Evolutionary conservation across 2,329 filamentous ascomycete genomes (phyloP), one percentile per base, ranked within the genome.

Genomic region (Claviceps digitariae): DNA sequence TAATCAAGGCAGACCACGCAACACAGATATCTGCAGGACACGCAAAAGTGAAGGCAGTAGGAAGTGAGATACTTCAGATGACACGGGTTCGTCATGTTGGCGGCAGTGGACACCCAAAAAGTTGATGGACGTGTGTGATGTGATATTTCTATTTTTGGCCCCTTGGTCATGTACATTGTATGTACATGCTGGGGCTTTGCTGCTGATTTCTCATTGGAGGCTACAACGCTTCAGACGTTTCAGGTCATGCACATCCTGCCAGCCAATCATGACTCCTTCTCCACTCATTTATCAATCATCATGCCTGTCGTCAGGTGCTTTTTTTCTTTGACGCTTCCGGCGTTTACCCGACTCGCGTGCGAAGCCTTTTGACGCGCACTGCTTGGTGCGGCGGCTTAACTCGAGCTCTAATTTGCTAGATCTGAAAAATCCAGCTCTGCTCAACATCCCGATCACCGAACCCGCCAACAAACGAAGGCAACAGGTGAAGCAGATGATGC

Each of bases 71-170:
- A 7, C 43, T 45, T 27, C 21, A 45, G 13, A 45, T 45, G 43
- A 48, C 29, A 21, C 15, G 25, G 15, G 17, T 25, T 49, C 12
- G 21, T 13, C 21, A 25, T 21, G 31, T 13, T 38, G 31, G 20
- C 20, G n/a, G n/a, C n/a, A n/a, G n/a, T n/a, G n/a, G 21, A 36
- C 36, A 15, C 20, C 47, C 21, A 20, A 36, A 36, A 49, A 15
- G 20, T 21, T 6, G 21, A 38, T 25, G 13, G 3, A 15, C 8
- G 20, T 34, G 31, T 34, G 8, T 34, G 31, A 3, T 34, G 9
- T 29, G 27, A 4, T 29, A 8, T 49, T 36, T 49, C 57, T 60
- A 61, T 60, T 61, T 60, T 61, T 59, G 54, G 57, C 44, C 17
- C 41, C 25, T 40, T 49, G 51, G 41, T 44, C 44, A 49, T 52